These are phyloP conservation scores for Salix exigua DNA, from an alignment of 345 rosid species.

Conservation along the genomic window DNA sequence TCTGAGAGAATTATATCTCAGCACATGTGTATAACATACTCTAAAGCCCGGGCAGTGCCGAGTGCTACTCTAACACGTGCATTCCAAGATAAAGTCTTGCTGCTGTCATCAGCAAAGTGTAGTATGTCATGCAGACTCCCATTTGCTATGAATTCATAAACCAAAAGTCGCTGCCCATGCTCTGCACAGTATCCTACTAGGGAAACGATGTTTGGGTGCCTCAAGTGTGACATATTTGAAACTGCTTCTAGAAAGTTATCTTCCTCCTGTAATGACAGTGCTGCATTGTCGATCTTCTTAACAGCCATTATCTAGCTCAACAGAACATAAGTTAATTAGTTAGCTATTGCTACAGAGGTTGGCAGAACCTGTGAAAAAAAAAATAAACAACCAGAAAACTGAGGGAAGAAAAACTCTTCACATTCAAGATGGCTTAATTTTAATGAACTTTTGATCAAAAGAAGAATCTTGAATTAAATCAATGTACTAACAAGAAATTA, in stretches of 20 bases:
- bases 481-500: not conserved
- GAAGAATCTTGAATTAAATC: not conserved
- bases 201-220: constrained; percentile 88
- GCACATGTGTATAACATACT: constrained; percentile 52
- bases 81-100: constrained; percentile 78
- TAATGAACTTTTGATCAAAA: not conserved
- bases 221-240: constrained; percentile 84
- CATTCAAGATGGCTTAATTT: not conserved
- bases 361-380: not conserved
- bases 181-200: constrained; percentile 87
- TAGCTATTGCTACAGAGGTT: not conserved
- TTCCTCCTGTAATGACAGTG: constrained; percentile 87
- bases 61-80: constrained; percentile 97
- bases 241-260: constrained; percentile 88
- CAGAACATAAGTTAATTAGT: constrained; percentile 12
- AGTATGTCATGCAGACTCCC: constrained; percentile 86
- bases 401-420: not conserved
- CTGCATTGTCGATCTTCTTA: constrained; percentile 92
- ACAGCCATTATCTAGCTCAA: constrained; percentile 64
- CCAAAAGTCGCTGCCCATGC: constrained; percentile 94
- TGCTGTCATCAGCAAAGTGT: constrained; percentile 70
- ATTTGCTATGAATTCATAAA: constrained; percentile 68
- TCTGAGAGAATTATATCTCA: not conserved
- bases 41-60: constrained; percentile 94
- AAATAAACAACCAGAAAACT: not conserved